These are phyloP conservation scores for Euclidium syriacum DNA, from an alignment of 345 rosid species.

Conservation along the genomic window DNA sequence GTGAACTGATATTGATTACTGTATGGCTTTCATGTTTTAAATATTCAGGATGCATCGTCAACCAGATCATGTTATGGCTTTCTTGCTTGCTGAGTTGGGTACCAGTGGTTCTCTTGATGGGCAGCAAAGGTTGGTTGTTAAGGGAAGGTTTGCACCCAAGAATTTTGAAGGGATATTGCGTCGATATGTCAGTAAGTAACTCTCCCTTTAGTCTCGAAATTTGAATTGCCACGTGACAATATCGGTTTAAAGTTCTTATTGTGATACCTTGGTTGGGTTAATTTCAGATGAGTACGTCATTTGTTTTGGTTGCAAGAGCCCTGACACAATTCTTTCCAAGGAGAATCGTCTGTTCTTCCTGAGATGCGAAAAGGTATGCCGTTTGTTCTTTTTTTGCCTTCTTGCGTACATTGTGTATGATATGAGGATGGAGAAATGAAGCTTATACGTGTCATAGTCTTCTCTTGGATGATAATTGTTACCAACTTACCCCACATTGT, in stretches of 20 bases:
- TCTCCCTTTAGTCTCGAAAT: neutral
- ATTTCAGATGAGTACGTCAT: conserved; percentile 51
- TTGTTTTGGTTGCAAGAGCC: conserved; percentile 62
- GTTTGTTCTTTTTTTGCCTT: neutral
- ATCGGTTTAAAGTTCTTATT: neutral
- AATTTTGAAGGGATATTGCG: conserved; percentile 84
- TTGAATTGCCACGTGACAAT: neutral
- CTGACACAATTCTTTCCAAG: conserved; percentile 66
- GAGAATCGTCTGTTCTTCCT: conserved; percentile 69
- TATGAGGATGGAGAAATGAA: neutral
- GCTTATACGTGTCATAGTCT: neutral
- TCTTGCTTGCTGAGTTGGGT: conserved; percentile 91
- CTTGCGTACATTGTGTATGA: neutral
- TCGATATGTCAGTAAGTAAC: conserved; percentile 78
- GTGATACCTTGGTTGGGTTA: neutral
- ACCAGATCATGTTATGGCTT: conserved; percentile 90
- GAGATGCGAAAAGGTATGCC: conserved; percentile 64
- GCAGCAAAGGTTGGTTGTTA: conserved; percentile 83
- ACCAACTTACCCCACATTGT: neutral
- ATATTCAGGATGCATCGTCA: conserved; percentile 79
- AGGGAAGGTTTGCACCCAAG: conserved; percentile 91
- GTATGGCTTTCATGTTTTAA: neutral
- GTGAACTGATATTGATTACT: neutral
- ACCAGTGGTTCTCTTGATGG: conserved; percentile 97
- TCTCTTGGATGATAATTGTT: neutral